phyloP scores from a whole-genome alignment of 208 protist species.

The Trypanosoma rangeli region DNA sequence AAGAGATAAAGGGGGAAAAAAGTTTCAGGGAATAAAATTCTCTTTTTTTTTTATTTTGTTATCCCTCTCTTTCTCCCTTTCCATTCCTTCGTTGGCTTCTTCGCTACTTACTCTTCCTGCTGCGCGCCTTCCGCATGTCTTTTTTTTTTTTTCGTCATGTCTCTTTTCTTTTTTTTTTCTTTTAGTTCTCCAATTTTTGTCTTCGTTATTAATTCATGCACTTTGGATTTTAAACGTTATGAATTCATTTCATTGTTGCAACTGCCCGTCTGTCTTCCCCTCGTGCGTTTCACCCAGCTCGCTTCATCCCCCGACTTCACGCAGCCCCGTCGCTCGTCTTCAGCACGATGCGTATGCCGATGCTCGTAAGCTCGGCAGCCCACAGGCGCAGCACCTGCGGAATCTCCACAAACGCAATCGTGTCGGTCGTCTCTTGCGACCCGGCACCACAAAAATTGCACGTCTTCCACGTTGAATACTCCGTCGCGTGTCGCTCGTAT shows the following conservation, averaged over 20 bases:
- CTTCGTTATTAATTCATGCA: not conserved
- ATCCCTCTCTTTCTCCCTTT: not conserved
- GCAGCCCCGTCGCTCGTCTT: slow-evolving; percentile 44
- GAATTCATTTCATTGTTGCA: slow-evolving; percentile 7
- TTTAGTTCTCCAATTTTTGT: not conserved
- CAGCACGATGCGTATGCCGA: slow-evolving; percentile 84
- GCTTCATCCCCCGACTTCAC: not conserved
- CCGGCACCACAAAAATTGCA: slow-evolving; percentile 88
- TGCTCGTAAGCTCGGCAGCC: slow-evolving; percentile 86
- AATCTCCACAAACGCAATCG: slow-evolving; percentile 88
- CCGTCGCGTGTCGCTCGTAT: slow-evolving; percentile 84
- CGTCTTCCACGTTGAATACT: slow-evolving; percentile 84
- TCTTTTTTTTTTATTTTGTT: not conserved
- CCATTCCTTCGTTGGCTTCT: not conserved
- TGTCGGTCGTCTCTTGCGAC: slow-evolving; percentile 71
- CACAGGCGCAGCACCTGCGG: slow-evolving; percentile 89
- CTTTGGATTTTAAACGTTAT: slow-evolving; percentile 14
- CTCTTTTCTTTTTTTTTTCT: not conserved
- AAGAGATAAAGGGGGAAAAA: slow-evolving; percentile 24
- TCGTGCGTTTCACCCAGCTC: not conserved
- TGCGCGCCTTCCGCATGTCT: not conserved
- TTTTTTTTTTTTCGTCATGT: not conserved
- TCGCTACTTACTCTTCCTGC: no score
- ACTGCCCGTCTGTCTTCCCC: slow-evolving; percentile 1
- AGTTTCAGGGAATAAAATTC: not conserved